These are phyloP conservation scores for Lyophyllum semitale DNA, from an alignment of 768 basidiomycete genomes.

Conservation along the genomic window DNA sequence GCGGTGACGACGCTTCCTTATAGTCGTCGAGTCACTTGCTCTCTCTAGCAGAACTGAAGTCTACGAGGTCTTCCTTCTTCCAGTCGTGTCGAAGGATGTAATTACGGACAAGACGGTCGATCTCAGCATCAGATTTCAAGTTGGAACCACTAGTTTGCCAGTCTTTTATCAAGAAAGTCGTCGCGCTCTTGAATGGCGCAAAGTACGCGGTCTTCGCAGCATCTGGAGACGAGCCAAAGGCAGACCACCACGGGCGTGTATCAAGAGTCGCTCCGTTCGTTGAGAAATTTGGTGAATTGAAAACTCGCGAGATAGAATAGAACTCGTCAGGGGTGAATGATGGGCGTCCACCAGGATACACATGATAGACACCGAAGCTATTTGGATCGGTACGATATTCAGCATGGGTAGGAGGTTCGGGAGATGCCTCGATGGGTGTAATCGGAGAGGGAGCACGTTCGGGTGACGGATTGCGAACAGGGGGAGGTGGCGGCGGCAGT, in stretches of 20 bases:
- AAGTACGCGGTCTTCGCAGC: neutral
- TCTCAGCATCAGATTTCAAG: slow-evolving; percentile 21
- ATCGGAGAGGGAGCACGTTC: too few species aligned
- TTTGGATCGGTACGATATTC: neutral
- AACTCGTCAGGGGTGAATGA: slow-evolving; percentile 10
- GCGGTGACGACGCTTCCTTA: neutral
- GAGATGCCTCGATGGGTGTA: neutral
- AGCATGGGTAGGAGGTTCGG: too few species aligned
- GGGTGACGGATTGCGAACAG: neutral
- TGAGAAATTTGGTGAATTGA: neutral
- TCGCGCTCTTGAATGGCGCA: slow-evolving; percentile 23
- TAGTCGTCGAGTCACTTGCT: slow-evolving; percentile 15
- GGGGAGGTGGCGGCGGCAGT: slow-evolving; percentile 1
- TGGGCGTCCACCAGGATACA: neutral
- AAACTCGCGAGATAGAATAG: neutral
- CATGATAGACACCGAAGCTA: slow-evolving; percentile 4
- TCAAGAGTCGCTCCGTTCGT: too few species aligned
- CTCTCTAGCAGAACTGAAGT: slow-evolving; percentile 20
- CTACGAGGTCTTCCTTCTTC: slow-evolving; percentile 16
- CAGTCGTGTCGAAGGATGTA: slow-evolving; percentile 26
- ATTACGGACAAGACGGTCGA: slow-evolving; percentile 24
- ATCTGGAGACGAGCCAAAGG: neutral
- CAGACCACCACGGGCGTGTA: too few species aligned
- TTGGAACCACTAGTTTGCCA: slow-evolving; percentile 21
- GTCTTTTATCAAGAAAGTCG: slow-evolving; percentile 19